Conservation (phyloP, 2,329 filamentous ascomycete genomes). For the Eutypa lata region DNA sequence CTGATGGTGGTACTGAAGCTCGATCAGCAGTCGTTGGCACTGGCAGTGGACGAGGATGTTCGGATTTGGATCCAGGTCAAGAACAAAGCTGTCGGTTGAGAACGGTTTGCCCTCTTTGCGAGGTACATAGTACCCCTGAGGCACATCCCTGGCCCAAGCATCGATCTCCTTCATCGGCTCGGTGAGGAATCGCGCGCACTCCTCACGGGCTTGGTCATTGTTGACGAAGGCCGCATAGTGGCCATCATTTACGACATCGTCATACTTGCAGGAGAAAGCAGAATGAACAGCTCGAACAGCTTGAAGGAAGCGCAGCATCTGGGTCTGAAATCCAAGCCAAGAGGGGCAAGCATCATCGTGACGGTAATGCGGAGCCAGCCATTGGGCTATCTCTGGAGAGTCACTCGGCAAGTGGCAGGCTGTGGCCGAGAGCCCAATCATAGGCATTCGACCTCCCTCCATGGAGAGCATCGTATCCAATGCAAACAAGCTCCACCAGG, state of each 20-base stretch:
- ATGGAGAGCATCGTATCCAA: slow-evolving; percentile 13
- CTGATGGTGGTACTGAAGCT: slow-evolving; percentile 14
- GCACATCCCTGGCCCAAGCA: slow-evolving; percentile 10
- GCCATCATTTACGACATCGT: slow-evolving; percentile 3
- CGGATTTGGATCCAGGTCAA: slow-evolving; percentile 3
- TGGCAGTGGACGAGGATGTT: slow-evolving; percentile 11
- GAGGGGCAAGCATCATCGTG: slow-evolving; percentile 9
- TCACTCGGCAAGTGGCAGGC: slow-evolving; percentile 9
- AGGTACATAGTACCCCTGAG: slow-evolving; percentile 6
- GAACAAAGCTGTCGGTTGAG: slow-evolving; percentile 5
- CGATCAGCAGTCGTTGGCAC: slow-evolving; percentile 15
- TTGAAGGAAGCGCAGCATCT: slow-evolving; percentile 8
- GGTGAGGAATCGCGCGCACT: slow-evolving; percentile 8
- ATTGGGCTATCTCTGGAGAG: slow-evolving; percentile 5
- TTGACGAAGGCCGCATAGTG: slow-evolving; percentile 6
- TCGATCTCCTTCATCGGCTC: slow-evolving; percentile 8
- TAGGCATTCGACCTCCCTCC: slow-evolving; percentile 12
- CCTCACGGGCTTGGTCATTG: slow-evolving; percentile 7
- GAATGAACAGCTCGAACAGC: not conserved
- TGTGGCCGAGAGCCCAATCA: slow-evolving; percentile 5
- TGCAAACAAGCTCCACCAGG: slow-evolving; percentile 16
- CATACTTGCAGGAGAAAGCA: slow-evolving; percentile 5
- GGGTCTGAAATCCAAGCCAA: slow-evolving; percentile 13
- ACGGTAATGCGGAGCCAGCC: slow-evolving; percentile 10
- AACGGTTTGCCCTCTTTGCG: slow-evolving; percentile 9